These are phyloP conservation scores for Wallacemonas sp. DNA, from an alignment of 208 protist species.

Conservation along the genomic window DNA sequence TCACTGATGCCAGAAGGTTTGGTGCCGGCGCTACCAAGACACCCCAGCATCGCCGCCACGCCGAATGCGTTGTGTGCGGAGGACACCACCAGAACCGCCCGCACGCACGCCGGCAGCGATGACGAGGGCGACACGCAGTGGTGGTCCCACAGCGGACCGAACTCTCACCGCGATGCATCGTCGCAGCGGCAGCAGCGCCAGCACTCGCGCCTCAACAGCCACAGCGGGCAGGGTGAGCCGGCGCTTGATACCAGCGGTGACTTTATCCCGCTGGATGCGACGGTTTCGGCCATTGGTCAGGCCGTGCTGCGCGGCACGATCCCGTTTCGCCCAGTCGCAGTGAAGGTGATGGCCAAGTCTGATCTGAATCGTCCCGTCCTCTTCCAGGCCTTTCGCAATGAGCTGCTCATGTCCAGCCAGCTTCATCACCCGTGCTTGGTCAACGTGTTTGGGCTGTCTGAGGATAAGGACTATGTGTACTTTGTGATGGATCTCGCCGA, in stretches of 20 bases:
- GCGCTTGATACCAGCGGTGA: not conserved
- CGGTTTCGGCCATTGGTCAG: conserved; percentile 13
- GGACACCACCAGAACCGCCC: not conserved
- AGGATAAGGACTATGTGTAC: conserved; percentile 50
- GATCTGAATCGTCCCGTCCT: conserved; percentile 42
- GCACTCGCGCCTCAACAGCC: too few relatives aligned
- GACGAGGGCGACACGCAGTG: not conserved
- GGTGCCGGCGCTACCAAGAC: not conserved
- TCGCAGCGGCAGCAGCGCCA: not conserved
- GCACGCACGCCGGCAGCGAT: not conserved
- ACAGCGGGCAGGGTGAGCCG: not conserved
- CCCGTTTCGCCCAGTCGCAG: conserved; percentile 60
- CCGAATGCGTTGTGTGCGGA: not conserved
- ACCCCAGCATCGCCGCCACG: not conserved
- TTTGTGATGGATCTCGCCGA: conserved; percentile 86
- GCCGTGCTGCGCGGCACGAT: conserved; percentile 13
- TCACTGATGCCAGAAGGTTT: not conserved
- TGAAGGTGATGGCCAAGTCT: conserved; percentile 71
- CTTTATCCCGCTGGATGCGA: conserved; percentile 14
- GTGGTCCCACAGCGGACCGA: not conserved
- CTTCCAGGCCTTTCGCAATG: conserved; percentile 56
- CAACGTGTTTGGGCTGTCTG: conserved; percentile 61
- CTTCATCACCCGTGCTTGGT: conserved; percentile 73
- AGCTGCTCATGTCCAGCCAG: conserved; percentile 58
- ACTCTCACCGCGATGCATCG: not conserved